These are phyloP conservation scores for Penicillium paxilli DNA, from an alignment of 495 filamentous ascomycete genomes.

Conservation along the genomic window DNA sequence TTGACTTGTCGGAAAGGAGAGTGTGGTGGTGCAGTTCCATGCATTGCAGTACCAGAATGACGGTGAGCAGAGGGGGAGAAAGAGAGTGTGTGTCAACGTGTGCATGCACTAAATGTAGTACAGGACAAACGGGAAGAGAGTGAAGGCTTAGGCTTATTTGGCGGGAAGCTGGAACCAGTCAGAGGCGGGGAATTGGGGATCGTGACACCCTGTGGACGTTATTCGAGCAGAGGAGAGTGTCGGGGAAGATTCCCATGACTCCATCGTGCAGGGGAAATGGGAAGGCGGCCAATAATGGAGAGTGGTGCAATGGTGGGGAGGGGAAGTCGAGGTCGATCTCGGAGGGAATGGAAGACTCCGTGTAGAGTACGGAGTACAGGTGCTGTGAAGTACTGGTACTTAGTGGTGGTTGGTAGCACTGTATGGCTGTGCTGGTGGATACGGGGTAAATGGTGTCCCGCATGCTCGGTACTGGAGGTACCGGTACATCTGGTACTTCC, in stretches of 20 bases:
- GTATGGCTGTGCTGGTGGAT: constrained; percentile 20
- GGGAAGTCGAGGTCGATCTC: background rate
- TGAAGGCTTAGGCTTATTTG: background rate
- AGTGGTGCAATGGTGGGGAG: background rate
- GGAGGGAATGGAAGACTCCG: background rate
- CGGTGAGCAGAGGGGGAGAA: background rate
- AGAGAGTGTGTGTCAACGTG: too few species aligned
- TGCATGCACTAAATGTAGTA: too few species aligned
- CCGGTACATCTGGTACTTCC: constrained; percentile 5
- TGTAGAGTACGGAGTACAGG: background rate
- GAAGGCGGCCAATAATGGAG: constrained; percentile 11
- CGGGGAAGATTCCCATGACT: constrained; percentile 1
- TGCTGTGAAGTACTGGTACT: background rate
- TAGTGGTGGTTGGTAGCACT: background rate
- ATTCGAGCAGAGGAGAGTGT: background rate
- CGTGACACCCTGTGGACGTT: background rate
- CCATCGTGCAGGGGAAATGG: constrained; percentile 8
- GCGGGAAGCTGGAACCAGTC: constrained; percentile 1
- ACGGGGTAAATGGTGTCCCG: constrained; percentile 20
- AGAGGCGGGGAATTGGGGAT: background rate
- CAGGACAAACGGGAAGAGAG: too few species aligned
- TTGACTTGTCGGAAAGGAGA: too few species aligned
- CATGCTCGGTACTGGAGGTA: constrained; percentile 11
- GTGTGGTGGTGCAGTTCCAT: too few species aligned
- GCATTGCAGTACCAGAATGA: too few species aligned